Conservation (phyloP, 2,329 filamentous ascomycete genomes). For the Verticillium dahliae region DNA sequence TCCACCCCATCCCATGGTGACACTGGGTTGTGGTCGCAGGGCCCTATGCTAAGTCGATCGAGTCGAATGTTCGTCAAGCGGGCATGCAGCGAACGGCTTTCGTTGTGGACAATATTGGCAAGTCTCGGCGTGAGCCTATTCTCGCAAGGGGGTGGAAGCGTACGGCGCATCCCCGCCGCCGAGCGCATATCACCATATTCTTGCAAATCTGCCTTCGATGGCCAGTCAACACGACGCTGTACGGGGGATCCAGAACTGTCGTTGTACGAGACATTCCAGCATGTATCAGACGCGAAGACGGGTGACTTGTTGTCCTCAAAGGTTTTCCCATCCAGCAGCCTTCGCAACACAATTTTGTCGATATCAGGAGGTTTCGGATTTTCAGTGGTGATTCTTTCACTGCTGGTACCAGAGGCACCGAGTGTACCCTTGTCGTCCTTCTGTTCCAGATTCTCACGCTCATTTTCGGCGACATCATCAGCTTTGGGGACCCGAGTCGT, state of each 20-base stretch:
- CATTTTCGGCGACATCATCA: neutral
- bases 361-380: neutral
- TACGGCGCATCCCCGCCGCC: neutral
- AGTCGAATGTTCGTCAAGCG: neutral
- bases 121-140: neutral
- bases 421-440: neutral
- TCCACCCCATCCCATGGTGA: neutral
- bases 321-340: conserved; percentile 14
- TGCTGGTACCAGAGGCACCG: neutral
- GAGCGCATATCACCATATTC: conserved; percentile 18
- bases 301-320: conserved; percentile 22
- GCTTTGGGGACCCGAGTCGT: too few relatives aligned
- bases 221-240: conserved; percentile 21
- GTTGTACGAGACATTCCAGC: conserved; percentile 21
- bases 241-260: conserved; percentile 3
- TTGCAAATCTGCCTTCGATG: conserved; percentile 26
- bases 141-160: neutral
- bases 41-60: neutral
- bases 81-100: neutral
- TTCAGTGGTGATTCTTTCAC: neutral
- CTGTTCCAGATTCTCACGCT: neutral
- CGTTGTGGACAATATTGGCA: neutral
- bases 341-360: neutral
- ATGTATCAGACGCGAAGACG: conserved; percentile 23
- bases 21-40: neutral